Conservation (phyloP, 345 rosid genomes). For the Nasturtium officinale region DNA sequence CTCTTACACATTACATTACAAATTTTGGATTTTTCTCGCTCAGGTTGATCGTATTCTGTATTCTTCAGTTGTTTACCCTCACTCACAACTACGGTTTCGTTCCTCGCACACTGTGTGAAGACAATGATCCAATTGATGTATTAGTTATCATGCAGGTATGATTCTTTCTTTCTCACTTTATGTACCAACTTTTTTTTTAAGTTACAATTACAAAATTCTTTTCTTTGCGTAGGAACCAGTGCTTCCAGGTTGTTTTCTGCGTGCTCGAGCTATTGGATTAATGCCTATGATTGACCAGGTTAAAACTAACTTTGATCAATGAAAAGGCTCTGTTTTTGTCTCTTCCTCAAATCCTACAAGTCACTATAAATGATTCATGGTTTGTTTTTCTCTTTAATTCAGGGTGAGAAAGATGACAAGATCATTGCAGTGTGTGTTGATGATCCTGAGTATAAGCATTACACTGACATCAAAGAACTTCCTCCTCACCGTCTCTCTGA, state of each 20-base stretch:
- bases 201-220: not conserved
- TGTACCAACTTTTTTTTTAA: too few relatives aligned
- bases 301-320: not conserved
- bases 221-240: constrained; percentile 73
- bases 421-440: constrained; percentile 97
- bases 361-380: not conserved
- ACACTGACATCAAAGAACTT: constrained; percentile 81
- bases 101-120: constrained; percentile 94
- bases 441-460: constrained; percentile 94
- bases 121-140: constrained; percentile 94
- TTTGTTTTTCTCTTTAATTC: not conserved
- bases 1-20: too few relatives aligned
- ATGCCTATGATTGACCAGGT: constrained; percentile 99
- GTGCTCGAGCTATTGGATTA: constrained; percentile 94
- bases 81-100: constrained; percentile 93
- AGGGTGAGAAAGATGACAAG: constrained; percentile 99
- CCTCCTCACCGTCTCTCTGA: constrained; percentile 97
- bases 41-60: constrained; percentile 89
- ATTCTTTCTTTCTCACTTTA: not conserved
- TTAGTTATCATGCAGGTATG: constrained; percentile 92
- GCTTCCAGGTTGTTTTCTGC: constrained; percentile 90
- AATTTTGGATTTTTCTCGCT: constrained; percentile 17
- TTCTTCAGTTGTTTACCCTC: constrained; percentile 97
- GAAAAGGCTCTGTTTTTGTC: not conserved
- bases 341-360: not conserved